Percentiles rank a stretch among this genome's conserved stretches.
Conservation (phyloP, 805 yeast species). For the Yamadazyma insecticola region DNA sequence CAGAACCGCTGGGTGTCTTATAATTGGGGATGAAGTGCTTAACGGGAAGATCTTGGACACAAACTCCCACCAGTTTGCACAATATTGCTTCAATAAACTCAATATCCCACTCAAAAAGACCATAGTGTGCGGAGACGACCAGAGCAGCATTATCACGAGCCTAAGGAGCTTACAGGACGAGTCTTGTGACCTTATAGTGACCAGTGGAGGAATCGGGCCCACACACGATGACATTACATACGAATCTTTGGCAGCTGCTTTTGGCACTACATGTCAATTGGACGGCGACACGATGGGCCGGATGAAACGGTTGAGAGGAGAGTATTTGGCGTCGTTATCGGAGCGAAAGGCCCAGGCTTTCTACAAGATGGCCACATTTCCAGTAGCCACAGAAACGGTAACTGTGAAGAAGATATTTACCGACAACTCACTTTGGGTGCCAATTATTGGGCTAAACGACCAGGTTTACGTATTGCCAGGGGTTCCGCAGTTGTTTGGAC, state of each 20-base stretch:
- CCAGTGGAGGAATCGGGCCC: conserved; percentile 78
- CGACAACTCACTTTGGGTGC: conserved; percentile 71
- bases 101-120: conserved; percentile 67
- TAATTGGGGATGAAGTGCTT: conserved; percentile 85
- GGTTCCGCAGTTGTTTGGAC: conserved; percentile 68
- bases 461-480: conserved; percentile 79
- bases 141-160: conserved; percentile 54
- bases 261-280: conserved; percentile 42
- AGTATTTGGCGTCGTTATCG: conserved; percentile 26
- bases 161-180: conserved; percentile 40
- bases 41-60: conserved; percentile 82
- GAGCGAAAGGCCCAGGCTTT: conserved; percentile 54
- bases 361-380: conserved; percentile 77
- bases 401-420: conserved; percentile 39
- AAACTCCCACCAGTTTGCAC: conserved; percentile 69
- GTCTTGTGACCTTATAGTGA: conserved; percentile 63
- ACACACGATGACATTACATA: conserved; percentile 91
- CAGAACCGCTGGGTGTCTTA: conserved; percentile 45
- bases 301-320: conserved; percentile 50
- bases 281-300: conserved; percentile 55
- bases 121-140: conserved; percentile 74
- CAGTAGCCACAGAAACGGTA: conserved; percentile 24
- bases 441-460: conserved; percentile 63
- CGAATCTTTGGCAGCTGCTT: conserved; percentile 66
- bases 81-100: conserved; percentile 54